Percentiles rank a stretch among this genome's conserved stretches.
Evolutionary conservation across 768 basidiomycete genomes (phyloP).

Genomic region (Lentinula guzmanii): DNA sequence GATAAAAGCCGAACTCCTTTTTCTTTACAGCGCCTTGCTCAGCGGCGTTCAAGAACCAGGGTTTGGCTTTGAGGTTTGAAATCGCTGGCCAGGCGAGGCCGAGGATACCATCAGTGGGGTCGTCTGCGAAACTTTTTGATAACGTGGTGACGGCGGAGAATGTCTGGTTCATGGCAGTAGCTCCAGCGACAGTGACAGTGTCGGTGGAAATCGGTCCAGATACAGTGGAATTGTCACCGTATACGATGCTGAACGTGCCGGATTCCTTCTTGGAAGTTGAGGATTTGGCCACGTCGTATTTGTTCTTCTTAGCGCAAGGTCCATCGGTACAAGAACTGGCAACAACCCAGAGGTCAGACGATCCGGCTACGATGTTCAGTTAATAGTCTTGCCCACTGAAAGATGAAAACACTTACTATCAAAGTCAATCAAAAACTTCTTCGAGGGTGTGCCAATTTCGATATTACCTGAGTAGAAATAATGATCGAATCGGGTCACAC

Average conservation of each 20-base stretch:
- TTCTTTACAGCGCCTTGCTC: slow-evolving; percentile 21
- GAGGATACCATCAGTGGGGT: slow-evolving; percentile 12
- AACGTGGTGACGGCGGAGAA: slow-evolving; percentile 31
- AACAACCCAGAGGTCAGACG: slow-evolving; percentile 21
- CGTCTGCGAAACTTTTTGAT: slow-evolving; percentile 18
- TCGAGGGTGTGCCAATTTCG: slow-evolving; percentile 30
- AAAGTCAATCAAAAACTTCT: slow-evolving; percentile 33
- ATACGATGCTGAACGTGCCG: slow-evolving; percentile 27
- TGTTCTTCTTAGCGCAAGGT: slow-evolving; percentile 21
- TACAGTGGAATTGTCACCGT: slow-evolving; percentile 38
- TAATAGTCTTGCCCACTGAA: neutral
- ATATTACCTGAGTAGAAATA: slow-evolving; percentile 27
- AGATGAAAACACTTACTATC: slow-evolving; percentile 23
- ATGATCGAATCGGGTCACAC: neutral
- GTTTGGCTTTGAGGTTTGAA: slow-evolving; percentile 21
- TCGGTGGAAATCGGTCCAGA: slow-evolving; percentile 35
- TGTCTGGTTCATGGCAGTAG: slow-evolving; percentile 17
- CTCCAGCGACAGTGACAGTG: slow-evolving; percentile 31
- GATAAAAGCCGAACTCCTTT: slow-evolving; percentile 38
- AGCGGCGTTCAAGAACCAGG: slow-evolving; percentile 37
- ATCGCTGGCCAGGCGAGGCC: slow-evolving; percentile 32
- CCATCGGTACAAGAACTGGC: slow-evolving; percentile 19
- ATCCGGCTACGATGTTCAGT: neutral
- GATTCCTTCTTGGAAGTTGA: slow-evolving; percentile 22
- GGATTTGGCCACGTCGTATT: slow-evolving; percentile 21